Conservation (phyloP, 1,284 basidiomycete species). For the Cutaneotrichosporon curvatum region DNA sequence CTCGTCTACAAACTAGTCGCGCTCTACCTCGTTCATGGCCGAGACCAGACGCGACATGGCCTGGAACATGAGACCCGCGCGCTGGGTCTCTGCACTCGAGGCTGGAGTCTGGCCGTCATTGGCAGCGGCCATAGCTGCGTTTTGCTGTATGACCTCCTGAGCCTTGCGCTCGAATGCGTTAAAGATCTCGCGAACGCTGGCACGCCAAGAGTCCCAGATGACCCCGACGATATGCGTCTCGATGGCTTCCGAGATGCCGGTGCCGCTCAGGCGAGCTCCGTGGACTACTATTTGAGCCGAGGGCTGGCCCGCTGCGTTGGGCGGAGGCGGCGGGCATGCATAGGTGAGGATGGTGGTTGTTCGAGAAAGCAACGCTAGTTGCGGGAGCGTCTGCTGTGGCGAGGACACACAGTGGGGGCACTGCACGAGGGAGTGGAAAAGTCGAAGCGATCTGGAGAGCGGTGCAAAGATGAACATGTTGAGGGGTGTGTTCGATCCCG, state of each 20-base stretch:
- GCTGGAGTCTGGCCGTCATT: constrained; percentile 9
- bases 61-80: constrained; percentile 44
- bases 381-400: constrained; percentile 45
- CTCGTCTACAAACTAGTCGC: constrained; percentile 13
- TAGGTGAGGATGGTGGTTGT: constrained; percentile 44
- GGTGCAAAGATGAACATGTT: constrained; percentile 38
- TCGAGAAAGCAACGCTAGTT: constrained; percentile 42
- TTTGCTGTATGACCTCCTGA: constrained; percentile 38
- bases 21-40: constrained; percentile 46
- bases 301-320: constrained; percentile 30
- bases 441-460: constrained; percentile 35
- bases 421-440: constrained; percentile 35
- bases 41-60: constrained; percentile 40
- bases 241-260: constrained; percentile 43
- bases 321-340: constrained; percentile 34
- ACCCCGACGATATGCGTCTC: constrained; percentile 46
- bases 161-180: constrained; percentile 39
- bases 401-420: constrained; percentile 36
- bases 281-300: constrained; percentile 41
- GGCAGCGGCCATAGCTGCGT: constrained; percentile 15
- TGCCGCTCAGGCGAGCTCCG: constrained; percentile 39
- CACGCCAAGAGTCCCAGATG: constrained; percentile 45
- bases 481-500: constrained; percentile 39
- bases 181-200: constrained; percentile 42
- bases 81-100: constrained; percentile 37